Base-by-base conservation (phyloP, 495 filamentous ascomycete genomes). In the Penicillium fimorum region DNA sequence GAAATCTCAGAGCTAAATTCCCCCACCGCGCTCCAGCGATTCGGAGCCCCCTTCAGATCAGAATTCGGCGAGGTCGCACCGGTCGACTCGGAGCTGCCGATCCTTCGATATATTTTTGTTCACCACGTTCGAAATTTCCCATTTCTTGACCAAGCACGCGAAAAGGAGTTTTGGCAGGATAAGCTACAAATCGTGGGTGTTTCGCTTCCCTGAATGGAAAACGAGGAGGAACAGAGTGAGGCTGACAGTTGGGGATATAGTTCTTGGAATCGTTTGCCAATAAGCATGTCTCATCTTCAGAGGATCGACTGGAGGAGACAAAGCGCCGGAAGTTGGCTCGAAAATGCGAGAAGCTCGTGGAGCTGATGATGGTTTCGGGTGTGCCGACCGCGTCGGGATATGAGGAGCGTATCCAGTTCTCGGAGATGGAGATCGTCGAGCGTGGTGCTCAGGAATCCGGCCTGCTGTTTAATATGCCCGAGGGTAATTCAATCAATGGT, bases 101-200 rank as follows among this genome's bases (percentile, higher is more conserved):
- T 97, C 49, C 79, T 98, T 54, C 84, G 94, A 56, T 97, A 96
- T 70, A 96, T 97, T 65, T 98, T 98, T 72, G 95, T 97, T 42
- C 89, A 97, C 66, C 92, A 97, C 84, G 84, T 98, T 56, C 89
- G 94, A 53, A 96, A 97, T 61, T 98, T 98, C 61, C 94, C 94
- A 0, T 98, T 98, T 68, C 81, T 98, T 50, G 90, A 97, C 70
- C 87, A 92, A 79, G 94, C 94, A 24, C 87, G 83, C 59, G 94
- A 98, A 81, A 96, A 96, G 80, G 93, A 98, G 70, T 98, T 98
- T 64, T 98, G 94, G 94, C 94, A 98, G 75, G 91, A 97, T 64
- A 96, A 96, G 70, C 74, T 98, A 47, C 94, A 98, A 80, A 85
- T 92, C 70, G 92, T 96, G 72, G 42, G 91, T 83, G 59, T 32